These are phyloP conservation scores for Ceratobasidium sp. DNA, from an alignment of 1,284 basidiomycete species.

Conservation along the genomic window DNA sequence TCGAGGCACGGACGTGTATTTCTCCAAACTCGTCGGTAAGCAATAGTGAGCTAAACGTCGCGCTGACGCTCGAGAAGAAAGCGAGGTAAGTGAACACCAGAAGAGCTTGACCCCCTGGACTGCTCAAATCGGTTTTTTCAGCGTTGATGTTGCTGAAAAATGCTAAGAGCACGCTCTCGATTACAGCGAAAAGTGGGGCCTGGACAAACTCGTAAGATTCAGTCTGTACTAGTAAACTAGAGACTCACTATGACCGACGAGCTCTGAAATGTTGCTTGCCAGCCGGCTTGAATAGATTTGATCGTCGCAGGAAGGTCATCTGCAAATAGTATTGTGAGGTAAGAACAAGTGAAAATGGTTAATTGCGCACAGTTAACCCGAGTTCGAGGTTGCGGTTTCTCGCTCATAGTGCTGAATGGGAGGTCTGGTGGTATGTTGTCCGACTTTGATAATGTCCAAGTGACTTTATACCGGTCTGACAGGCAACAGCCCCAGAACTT, in stretches of 20 bases:
- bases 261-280: slow-evolving; percentile 28
- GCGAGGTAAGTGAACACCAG: slow-evolving; percentile 19
- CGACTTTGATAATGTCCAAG: too few species aligned
- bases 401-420: too few species aligned
- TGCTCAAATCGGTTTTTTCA: not conserved
- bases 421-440: too few species aligned
- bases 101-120: not conserved
- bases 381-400: too few species aligned
- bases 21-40: slow-evolving; percentile 22
- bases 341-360: not conserved
- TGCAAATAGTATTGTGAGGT: not conserved
- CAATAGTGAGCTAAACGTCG: slow-evolving; percentile 19
- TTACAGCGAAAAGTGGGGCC: slow-evolving; percentile 25
- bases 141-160: slow-evolving; percentile 11
- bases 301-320: slow-evolving; percentile 30
- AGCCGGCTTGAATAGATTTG: slow-evolving; percentile 28
- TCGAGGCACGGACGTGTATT: slow-evolving; percentile 11
- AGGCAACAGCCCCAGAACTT: too few species aligned
- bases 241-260: slow-evolving; percentile 22
- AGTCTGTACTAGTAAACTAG: too few species aligned
- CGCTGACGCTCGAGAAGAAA: slow-evolving; percentile 27
- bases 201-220: too few species aligned
- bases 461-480: too few species aligned
- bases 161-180: not conserved
- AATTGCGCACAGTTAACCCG: slow-evolving; percentile 1